Percentiles rank a stretch among this genome's conserved stretches.
Conservation (phyloP, 2,329 filamentous ascomycete species). For the Geoglossum cookeanum region DNA sequence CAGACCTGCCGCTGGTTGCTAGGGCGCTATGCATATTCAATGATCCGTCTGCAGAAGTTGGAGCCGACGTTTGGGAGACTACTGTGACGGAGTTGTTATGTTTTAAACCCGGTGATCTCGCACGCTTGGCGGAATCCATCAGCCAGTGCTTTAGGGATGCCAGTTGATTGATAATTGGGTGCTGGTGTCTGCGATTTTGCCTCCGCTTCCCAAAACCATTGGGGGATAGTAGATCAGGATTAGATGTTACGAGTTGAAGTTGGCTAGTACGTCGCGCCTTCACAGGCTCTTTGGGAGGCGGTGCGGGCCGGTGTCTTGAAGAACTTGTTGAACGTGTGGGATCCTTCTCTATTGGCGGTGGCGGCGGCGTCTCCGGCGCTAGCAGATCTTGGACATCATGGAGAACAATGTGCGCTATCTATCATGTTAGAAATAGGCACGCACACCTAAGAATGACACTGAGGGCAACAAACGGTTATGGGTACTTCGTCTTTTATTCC, state of each 20-base stretch:
- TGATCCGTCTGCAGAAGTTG: not conserved
- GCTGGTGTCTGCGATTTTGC: slow-evolving; percentile 36
- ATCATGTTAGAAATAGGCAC: not conserved
- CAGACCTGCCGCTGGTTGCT: not conserved
- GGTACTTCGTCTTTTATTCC: slow-evolving; percentile 51
- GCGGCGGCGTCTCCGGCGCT: slow-evolving; percentile 25
- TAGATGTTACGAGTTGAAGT: slow-evolving; percentile 61
- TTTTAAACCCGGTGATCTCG: slow-evolving; percentile 30
- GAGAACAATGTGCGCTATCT: slow-evolving; percentile 1
- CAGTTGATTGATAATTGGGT: slow-evolving; percentile 46
- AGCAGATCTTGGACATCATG: not conserved
- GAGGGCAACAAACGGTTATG: slow-evolving; percentile 19
- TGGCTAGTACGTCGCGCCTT: slow-evolving; percentile 63
- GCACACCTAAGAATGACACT: slow-evolving; percentile 2
- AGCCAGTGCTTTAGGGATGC: slow-evolving; percentile 55
- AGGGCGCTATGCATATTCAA: not conserved
- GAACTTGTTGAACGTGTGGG: slow-evolving; percentile 58
- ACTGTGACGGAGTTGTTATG: not conserved
- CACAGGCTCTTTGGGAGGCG: slow-evolving; percentile 68
- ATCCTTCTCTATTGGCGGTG: slow-evolving; percentile 62
- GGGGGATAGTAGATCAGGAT: slow-evolving; percentile 39
- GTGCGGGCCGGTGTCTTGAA: slow-evolving; percentile 56
- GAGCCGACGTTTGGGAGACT: not conserved
- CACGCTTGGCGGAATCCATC: slow-evolving; percentile 44
- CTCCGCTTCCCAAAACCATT: slow-evolving; percentile 36